These are phyloP conservation scores for Isochrysis galbana DNA, from an alignment of 78 protist species.

Conservation along the genomic window DNA sequence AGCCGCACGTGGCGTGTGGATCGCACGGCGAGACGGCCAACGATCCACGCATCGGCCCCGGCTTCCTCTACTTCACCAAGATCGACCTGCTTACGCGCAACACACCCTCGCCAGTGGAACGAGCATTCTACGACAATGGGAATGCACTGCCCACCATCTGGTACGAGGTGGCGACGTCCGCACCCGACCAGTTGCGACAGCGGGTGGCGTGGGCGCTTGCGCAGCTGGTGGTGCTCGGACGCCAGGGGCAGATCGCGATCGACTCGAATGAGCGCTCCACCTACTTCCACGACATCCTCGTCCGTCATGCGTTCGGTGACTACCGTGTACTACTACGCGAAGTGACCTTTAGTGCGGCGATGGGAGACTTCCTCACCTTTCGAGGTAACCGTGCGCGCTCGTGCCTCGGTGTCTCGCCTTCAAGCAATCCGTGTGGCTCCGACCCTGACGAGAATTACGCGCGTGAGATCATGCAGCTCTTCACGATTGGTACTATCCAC, in stretches of 20 bases:
- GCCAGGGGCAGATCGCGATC: background rate
- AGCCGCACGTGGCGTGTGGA: background rate
- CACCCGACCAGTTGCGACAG: conserved; percentile 36
- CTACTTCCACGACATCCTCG: conserved; percentile 21
- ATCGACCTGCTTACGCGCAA: background rate
- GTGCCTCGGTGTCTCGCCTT: background rate
- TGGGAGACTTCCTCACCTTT: conserved; percentile 21
- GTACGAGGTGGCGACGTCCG: background rate
- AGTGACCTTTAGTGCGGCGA: background rate
- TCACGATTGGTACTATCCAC: conserved; percentile 12
- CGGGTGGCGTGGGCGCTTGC: conserved; percentile 30
- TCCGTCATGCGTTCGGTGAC: conserved; percentile 27
- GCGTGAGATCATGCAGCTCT: conserved; percentile 42
- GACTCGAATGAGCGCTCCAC: background rate
- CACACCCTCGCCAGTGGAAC: no score
- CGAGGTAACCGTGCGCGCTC: background rate
- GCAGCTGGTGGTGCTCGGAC: background rate
- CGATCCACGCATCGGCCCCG: background rate
- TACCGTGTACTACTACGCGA: conserved; percentile 22
- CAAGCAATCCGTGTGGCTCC: no score
- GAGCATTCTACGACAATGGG: no score
- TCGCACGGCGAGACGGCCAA: background rate
- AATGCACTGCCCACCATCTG: background rate
- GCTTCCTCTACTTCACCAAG: background rate
- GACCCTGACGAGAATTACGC: conserved; percentile 40